These are phyloP conservation scores for Ascochyta fabae DNA, from an alignment of 2,329 filamentous ascomycete genomes.

Conservation along the genomic window DNA sequence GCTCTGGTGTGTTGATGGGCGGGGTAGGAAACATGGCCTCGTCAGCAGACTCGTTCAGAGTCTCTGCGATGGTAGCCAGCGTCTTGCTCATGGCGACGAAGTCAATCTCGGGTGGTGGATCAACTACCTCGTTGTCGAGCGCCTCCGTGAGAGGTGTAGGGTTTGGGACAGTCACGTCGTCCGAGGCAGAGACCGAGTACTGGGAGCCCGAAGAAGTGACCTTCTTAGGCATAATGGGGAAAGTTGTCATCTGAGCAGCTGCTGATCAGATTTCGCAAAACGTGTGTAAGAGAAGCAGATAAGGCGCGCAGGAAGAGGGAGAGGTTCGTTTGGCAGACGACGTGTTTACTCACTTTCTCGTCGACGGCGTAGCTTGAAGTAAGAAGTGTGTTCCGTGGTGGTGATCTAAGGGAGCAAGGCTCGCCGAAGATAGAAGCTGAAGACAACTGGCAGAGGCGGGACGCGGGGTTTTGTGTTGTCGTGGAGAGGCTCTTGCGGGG, in stretches of 20 bases:
- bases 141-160: constrained; percentile 36
- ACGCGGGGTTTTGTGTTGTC: constrained; percentile 1
- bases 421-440: background rate
- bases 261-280: background rate
- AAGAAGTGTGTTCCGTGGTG: background rate
- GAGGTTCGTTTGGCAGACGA: background rate
- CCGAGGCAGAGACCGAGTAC: constrained; percentile 25
- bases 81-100: constrained; percentile 36
- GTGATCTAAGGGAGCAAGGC: background rate
- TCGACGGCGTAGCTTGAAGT: background rate
- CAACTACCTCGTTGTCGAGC: constrained; percentile 14
- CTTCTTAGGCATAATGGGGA: constrained; percentile 17
- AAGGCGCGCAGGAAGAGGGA: background rate
- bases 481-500: constrained; percentile 12
- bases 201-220: constrained; percentile 31
- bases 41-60: constrained; percentile 40
- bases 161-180: constrained; percentile 30
- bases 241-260: background rate
- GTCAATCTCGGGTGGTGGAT: constrained; percentile 29
- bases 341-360: background rate
- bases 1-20: constrained; percentile 39
- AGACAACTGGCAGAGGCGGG: background rate
- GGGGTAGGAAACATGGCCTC: constrained; percentile 39
- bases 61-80: constrained; percentile 39
- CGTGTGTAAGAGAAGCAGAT: background rate